These are phyloP conservation scores for Verticillium albo-atrum DNA, from an alignment of 2,329 filamentous ascomycete genomes.

Conservation along the genomic window DNA sequence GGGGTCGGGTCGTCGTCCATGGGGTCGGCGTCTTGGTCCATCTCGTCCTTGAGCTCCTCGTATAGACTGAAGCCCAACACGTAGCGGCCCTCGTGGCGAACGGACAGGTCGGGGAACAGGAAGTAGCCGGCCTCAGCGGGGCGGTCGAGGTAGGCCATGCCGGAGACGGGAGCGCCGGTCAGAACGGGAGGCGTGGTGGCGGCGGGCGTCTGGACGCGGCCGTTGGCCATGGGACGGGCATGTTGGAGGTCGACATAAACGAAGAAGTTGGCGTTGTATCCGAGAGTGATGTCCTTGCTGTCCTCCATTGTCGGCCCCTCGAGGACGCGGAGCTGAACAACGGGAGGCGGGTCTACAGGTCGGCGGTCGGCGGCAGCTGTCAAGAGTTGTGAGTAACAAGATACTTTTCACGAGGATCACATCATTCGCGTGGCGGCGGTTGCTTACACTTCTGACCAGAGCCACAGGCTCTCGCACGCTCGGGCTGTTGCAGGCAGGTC, in stretches of 20 bases:
- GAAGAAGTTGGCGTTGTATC: constrained; percentile 97
- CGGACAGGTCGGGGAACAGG: constrained; percentile 93
- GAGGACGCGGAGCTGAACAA: constrained; percentile 84
- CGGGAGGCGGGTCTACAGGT: constrained; percentile 89
- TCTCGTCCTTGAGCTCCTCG: constrained; percentile 83
- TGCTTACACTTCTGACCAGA: constrained; percentile 87
- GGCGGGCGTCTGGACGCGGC: constrained; percentile 64
- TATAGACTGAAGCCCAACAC: constrained; percentile 89
- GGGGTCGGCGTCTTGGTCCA: constrained; percentile 63
- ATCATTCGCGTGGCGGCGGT: background rate
- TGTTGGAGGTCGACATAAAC: constrained; percentile 89
- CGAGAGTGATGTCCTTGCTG: constrained; percentile 73
- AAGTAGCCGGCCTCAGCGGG: constrained; percentile 83
- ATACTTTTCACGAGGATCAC: background rate
- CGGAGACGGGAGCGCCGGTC: constrained; percentile 90
- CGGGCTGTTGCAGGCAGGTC: constrained; percentile 87
- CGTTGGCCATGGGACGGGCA: constrained; percentile 76
- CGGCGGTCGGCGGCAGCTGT: constrained; percentile 80
- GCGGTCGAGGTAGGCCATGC: constrained; percentile 92
- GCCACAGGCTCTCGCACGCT: constrained; percentile 90
- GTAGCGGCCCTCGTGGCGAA: constrained; percentile 92
- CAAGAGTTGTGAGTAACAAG: background rate
- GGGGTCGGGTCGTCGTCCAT: constrained; percentile 39
- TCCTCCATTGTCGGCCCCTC: constrained; percentile 62
- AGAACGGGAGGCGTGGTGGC: constrained; percentile 75